phyloP scores from a whole-genome alignment of 768 basidiomycete species.

The Rhodocollybia butyracea region DNA sequence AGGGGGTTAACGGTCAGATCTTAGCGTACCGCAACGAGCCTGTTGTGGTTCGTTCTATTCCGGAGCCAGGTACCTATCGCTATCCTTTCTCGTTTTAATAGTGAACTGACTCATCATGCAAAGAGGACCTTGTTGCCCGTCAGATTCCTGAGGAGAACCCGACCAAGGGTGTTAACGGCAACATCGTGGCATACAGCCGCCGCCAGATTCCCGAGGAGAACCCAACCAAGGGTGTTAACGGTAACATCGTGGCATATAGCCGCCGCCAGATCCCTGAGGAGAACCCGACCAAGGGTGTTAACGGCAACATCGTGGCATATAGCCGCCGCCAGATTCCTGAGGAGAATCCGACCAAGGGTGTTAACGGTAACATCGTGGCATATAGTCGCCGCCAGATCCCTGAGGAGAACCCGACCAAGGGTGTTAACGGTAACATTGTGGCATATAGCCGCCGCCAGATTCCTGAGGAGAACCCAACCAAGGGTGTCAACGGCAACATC shows the following conservation, averaged over 20 bases:
- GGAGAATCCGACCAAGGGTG: conserved; percentile 1
- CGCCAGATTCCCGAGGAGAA: no score
- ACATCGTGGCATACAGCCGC: conserved; percentile 11
- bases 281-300: conserved; percentile 1
- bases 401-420: not conserved
- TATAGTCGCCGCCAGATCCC: not conserved
- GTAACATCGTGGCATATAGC: conserved; percentile 24
- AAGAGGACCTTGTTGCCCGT: not conserved
- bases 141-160: conserved; percentile 6
- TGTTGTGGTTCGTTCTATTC: conserved; percentile 20
- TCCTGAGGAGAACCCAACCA: conserved; percentile 6
- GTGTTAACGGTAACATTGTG: not conserved
- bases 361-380: not conserved
- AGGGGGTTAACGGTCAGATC: no score
- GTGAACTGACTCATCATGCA: no score
- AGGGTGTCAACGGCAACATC: conserved; percentile 7
- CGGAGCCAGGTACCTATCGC: not conserved
- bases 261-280: not conserved
- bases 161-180: conserved; percentile 5
- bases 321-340: not conserved
- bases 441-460: not conserved
- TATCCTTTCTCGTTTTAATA: not conserved
- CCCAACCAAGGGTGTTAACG: conserved; percentile 11
- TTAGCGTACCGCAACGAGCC: not conserved
- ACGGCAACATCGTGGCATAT: conserved; percentile 9